Evolutionary conservation across 2,329 filamentous ascomycete species (phyloP), one percentile per base, ranked within the genome.

Genomic region (Exophiala mesophila): DNA sequence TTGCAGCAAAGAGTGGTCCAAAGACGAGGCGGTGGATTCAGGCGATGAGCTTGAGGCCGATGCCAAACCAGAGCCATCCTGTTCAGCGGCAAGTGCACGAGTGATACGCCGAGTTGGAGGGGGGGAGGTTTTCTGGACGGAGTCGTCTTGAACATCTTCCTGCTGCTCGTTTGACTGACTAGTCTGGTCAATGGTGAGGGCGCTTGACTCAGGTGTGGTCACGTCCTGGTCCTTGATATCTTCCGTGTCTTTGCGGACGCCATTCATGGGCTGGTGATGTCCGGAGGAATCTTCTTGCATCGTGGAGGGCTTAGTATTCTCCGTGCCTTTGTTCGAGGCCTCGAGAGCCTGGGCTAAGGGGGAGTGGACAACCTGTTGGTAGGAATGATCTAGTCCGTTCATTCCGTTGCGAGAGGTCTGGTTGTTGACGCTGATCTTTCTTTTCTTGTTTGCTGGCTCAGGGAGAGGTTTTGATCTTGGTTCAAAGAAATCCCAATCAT

Each of bases 401-500:
- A 52, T 20, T 1, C 49, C 49, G 32, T 52, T 52, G 37, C 39
- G 42, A 17, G 43, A 17, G 37, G 30, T 41, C 8, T 42, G 41
- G 10, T 44, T 32, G 23, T 44, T 30, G 18, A 17, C 21, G 19
- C 38, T 41, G 34, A 41, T 43, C 36, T 54, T 54, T 28, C 51
- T 36, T 41, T 52, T 55, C 38, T 36, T 47, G 26, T 36, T 41
- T 12, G 45, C 33, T n/a, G 31, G 30, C 15, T 21, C 26, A 8
- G 36, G 9, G n/a, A 31, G 41, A 33, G 26, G 41, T 47, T n/a
- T 40, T 39, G 24, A 44, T 52, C 40, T 63, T 12, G 67, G 63
- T 43, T 66, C 60, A 58, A 74, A 72, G 36, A 76, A 61, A 48
- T 59, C 62, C 41, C 64, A 62, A 49, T 78, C 76, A 33, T 70